Percentiles rank a stretch among this genome's conserved stretches.
Conservation (phyloP, 495 filamentous ascomycete species). For the Cairneyella variabilis region DNA sequence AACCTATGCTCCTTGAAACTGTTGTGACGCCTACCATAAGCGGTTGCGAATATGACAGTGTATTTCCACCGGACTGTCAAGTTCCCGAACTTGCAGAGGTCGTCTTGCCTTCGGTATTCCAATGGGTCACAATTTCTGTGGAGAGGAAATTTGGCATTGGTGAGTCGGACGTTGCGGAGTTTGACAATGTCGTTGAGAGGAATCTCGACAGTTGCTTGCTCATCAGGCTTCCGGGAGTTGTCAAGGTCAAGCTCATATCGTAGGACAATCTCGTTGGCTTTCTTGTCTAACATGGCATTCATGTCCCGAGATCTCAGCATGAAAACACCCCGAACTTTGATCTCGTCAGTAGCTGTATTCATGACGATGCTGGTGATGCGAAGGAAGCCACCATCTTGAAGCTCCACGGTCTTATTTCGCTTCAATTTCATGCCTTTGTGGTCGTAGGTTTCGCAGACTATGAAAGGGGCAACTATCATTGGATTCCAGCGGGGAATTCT, state of each 20-base stretch:
- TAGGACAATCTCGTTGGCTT: slow-evolving; percentile 52
- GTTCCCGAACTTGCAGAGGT: slow-evolving; percentile 26
- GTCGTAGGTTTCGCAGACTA: slow-evolving; percentile 17
- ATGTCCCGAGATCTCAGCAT: slow-evolving; percentile 35
- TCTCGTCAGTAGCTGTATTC: slow-evolving; percentile 22
- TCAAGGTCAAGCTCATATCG: slow-evolving; percentile 42
- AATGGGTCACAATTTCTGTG: slow-evolving; percentile 14
- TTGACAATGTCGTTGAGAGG: slow-evolving; percentile 29
- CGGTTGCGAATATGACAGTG: slow-evolving; percentile 24
- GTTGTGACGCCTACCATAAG: slow-evolving; percentile 23
- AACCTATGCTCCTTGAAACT: slow-evolving; percentile 25
- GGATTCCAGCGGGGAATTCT: slow-evolving; percentile 12
- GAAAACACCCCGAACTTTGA: slow-evolving; percentile 37
- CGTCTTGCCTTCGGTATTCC: slow-evolving; percentile 12
- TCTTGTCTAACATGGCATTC: slow-evolving; percentile 35
- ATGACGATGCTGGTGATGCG: slow-evolving; percentile 35
- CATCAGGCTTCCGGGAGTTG: slow-evolving; percentile 31
- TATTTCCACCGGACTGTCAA: slow-evolving; percentile 33
- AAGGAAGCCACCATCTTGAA: slow-evolving; percentile 31
- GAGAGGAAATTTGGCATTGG: slow-evolving; percentile 45
- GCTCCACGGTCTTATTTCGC: slow-evolving; percentile 28
- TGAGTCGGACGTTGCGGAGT: slow-evolving; percentile 42
- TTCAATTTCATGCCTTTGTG: slow-evolving; percentile 23
- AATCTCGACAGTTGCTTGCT: slow-evolving; percentile 44
- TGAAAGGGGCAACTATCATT: slow-evolving; percentile 6